Conservation (phyloP, 805 yeast species). For the Wickerhamomyces ciferrii region DNA sequence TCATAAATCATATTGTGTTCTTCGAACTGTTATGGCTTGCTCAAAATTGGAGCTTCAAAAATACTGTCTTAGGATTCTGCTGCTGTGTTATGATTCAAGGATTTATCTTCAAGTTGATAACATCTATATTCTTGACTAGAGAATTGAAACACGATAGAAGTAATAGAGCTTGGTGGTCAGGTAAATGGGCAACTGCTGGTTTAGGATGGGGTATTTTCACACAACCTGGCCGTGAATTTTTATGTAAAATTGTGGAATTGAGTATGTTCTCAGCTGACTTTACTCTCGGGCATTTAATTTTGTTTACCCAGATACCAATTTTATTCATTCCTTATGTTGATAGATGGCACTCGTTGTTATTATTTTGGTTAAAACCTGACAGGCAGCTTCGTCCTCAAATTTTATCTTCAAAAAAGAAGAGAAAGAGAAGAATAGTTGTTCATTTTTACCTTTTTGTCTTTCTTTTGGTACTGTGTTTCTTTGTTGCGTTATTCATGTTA, state of each 20-base stretch:
- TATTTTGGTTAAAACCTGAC: slow-evolving; percentile 54
- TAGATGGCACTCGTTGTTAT: slow-evolving; percentile 51
- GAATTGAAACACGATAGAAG: slow-evolving; percentile 50
- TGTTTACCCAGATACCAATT: slow-evolving; percentile 48
- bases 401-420: slow-evolving; percentile 36
- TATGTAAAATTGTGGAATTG: slow-evolving; percentile 54
- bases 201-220: slow-evolving; percentile 49
- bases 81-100: slow-evolving; percentile 43
- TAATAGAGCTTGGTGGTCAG: slow-evolving; percentile 69
- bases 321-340: slow-evolving; percentile 52
- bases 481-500: slow-evolving; percentile 29
- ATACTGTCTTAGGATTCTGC: slow-evolving; percentile 50
- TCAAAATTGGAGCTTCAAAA: slow-evolving; percentile 51
- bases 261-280: slow-evolving; percentile 52
- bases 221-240: slow-evolving; percentile 52
- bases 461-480: slow-evolving; percentile 21
- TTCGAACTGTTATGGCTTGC: slow-evolving; percentile 51
- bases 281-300: slow-evolving; percentile 44
- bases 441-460: slow-evolving; percentile 31
- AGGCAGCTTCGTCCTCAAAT: slow-evolving; percentile 43
- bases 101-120: slow-evolving; percentile 40
- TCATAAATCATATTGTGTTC: slow-evolving; percentile 37
- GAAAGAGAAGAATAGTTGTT: slow-evolving; percentile 32
- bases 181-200: slow-evolving; percentile 54
- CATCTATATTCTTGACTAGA: slow-evolving; percentile 41